Conservation (phyloP, 2,329 filamentous ascomycete genomes). For the Talaromyces verruculosus region DNA sequence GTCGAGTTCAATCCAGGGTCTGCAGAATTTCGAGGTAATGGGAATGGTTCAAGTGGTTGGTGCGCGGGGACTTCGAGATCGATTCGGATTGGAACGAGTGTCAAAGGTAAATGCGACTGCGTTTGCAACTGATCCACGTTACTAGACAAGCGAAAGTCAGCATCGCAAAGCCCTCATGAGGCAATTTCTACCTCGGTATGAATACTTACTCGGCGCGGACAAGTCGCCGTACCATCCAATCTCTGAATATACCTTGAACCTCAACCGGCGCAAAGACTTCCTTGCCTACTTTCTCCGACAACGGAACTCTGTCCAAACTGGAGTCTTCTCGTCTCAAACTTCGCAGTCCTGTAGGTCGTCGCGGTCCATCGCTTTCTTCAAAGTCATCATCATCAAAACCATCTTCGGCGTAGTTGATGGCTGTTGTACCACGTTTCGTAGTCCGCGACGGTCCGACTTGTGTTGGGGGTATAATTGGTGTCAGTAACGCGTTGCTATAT, state of each 20-base stretch:
- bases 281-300: constrained; percentile 76
- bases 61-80: constrained; percentile 85
- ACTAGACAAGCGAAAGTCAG: constrained; percentile 25
- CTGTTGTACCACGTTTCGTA: constrained; percentile 95
- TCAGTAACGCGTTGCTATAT: constrained; percentile 88
- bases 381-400: constrained; percentile 76
- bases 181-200: background rate
- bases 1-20: constrained; percentile 59
- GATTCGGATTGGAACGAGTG: constrained; percentile 91
- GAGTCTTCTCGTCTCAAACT: constrained; percentile 73
- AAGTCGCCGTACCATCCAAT: constrained; percentile 82
- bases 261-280: constrained; percentile 76
- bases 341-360: constrained; percentile 74
- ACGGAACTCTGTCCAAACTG: constrained; percentile 61
- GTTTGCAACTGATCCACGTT: constrained; percentile 62
- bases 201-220: constrained; percentile 46
- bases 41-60: constrained; percentile 50
- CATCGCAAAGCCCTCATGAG: background rate
- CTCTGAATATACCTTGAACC: constrained; percentile 86
- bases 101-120: constrained; percentile 77
- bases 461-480: constrained; percentile 73
- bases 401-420: constrained; percentile 97
- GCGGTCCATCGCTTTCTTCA: constrained; percentile 64
- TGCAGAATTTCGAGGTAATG: constrained; percentile 43
- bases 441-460: constrained; percentile 71